Evolutionary conservation across 1,139 yeast species (phyloP).

Genomic region (Yamadazyma atmosphaerica): DNA sequence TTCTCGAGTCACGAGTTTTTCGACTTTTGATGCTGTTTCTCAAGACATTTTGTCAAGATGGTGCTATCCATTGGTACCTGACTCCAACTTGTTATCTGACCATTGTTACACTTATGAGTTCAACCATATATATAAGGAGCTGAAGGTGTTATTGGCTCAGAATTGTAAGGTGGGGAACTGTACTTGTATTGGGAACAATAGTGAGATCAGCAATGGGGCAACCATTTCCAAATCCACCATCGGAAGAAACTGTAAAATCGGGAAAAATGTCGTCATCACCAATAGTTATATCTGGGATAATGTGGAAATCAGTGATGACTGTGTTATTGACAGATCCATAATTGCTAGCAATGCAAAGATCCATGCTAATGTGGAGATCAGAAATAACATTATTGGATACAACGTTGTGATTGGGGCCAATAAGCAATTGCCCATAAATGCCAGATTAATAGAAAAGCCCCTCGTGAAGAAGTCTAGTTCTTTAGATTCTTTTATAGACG

Average conservation of each 20-base stretch:
- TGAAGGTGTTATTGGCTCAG: constrained; percentile 83
- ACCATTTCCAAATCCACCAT: constrained; percentile 65
- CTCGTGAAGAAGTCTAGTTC: constrained; percentile 31
- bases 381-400: constrained; percentile 81
- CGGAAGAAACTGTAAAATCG: constrained; percentile 84
- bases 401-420: constrained; percentile 63
- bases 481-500: constrained; percentile 26
- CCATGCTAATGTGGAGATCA: constrained; percentile 50
- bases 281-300: constrained; percentile 89
- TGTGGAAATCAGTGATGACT: constrained; percentile 67
- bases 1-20: constrained; percentile 91
- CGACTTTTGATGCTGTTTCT: constrained; percentile 88
- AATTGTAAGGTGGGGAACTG: constrained; percentile 80
- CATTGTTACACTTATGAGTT: constrained; percentile 78
- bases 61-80: constrained; percentile 91
- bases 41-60: constrained; percentile 89
- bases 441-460: constrained; percentile 53
- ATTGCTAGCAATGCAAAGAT: constrained; percentile 65
- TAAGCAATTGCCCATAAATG: constrained; percentile 46
- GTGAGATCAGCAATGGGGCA: constrained; percentile 64
- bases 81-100: constrained; percentile 68
- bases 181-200: constrained; percentile 74
- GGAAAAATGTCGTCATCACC: constrained; percentile 66
- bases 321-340: constrained; percentile 58
- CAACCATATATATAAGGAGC: constrained; percentile 84